Evolutionary conservation across 805 yeast genomes (phyloP).

Genomic region (Candida sakaeoensis): DNA sequence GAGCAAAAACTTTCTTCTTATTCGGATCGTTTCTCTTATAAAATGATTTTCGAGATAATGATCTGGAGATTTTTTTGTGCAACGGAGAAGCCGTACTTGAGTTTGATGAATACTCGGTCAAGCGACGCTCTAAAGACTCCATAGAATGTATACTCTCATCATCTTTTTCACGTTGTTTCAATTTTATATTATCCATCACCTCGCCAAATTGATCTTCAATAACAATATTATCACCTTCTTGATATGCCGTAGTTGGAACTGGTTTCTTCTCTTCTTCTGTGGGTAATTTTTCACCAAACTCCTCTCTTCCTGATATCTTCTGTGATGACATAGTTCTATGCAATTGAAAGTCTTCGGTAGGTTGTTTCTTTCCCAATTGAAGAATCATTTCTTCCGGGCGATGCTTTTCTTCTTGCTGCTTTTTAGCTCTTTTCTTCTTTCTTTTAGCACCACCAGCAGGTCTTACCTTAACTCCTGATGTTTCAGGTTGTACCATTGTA

Average conservation of each 20-base stretch:
- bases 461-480: conserved; percentile 59
- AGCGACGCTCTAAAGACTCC: conserved; percentile 35
- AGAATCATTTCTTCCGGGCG: conserved; percentile 39
- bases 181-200: conserved; percentile 53
- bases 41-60: conserved; percentile 16
- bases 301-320: conserved; percentile 8
- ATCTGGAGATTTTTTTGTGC: conserved; percentile 12
- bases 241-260: conserved; percentile 38
- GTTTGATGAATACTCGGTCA: conserved; percentile 31
- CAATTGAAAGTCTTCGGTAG: conserved; percentile 1
- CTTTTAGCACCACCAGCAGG: conserved; percentile 75
- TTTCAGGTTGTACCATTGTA: conserved; percentile 48
- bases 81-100: conserved; percentile 9
- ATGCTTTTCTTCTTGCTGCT: conserved; percentile 16
- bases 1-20: conserved; percentile 57
- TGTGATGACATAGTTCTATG: conserved; percentile 1
- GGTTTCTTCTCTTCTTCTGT: conserved; percentile 11
- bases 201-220: conserved; percentile 87
- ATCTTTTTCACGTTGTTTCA: conserved; percentile 14
- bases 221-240: conserved; percentile 67
- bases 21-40: conserved; percentile 29
- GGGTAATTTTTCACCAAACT: conserved; percentile 8
- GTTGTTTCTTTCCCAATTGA: conserved; percentile 28
- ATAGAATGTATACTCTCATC: conserved; percentile 28
- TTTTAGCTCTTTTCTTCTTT: conserved; percentile 30